Evolutionary conservation across 2,329 filamentous ascomycete genomes (phyloP), one percentile per base, ranked within the genome.

Genomic region (Colletotrichum endophyticum): DNA sequence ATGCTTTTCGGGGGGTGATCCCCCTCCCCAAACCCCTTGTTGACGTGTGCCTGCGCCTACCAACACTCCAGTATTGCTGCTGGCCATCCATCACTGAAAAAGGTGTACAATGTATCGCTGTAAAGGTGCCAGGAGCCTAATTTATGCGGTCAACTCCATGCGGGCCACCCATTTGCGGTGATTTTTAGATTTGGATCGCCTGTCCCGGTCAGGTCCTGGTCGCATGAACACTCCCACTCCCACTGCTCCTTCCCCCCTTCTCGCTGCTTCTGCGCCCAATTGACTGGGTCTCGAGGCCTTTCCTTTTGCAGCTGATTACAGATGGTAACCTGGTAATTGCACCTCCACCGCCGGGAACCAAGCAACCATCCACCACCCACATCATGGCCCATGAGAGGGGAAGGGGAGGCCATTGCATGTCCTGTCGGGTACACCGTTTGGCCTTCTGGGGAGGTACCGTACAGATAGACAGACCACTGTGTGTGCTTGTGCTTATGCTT

Each of bases 101-200:
- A 53, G n/a, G n/a, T 22, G 44, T 8, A 22, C 39, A n/a, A n/a
- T 49, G 39, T 49, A n/a, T 49, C 39, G 19, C 30, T 36, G 57
- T 32, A 27, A 39, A 66, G 56, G 71, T 73, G 71, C 69, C 74
- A 76, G 74, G 71, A 76, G 74, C 39, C 59, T 66, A 63, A 66
- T 70, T 74, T 64, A 74, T 76, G 74, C 74, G 44, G 57, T 70
- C 57, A 70, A 34, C 67, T 73, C 62, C 61, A 72, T 72, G 67
- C 67, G 67, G 59, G 15, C 72, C 44, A 70, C 72, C 32, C 16
- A 66, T 66, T 30, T 68, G 70, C 36, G 39, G 34, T 61, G 49
- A 25, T 68, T 73, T 73, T 73, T 76, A 76, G 74, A 76, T 76
- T 76, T 76, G 74, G 74, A 76, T 76, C 74, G 74, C 74, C 74